Base-by-base conservation (phyloP, 1,284 basidiomycete genomes). In the Kwoniella shivajii region DNA sequence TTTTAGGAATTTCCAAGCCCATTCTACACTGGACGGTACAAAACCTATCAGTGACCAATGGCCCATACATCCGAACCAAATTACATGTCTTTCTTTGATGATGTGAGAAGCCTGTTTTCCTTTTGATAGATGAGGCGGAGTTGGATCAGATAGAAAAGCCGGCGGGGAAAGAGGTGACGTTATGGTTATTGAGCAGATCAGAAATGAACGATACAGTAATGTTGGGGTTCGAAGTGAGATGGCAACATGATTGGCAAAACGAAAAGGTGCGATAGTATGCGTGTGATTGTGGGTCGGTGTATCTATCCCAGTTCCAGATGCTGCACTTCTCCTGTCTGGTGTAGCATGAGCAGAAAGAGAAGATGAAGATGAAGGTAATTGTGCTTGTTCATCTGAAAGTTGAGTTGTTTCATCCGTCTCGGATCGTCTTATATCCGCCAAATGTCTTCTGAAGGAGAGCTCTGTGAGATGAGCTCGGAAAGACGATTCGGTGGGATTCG, bases 391-490 rank as follows among this genome's bases (percentile, higher is more conserved):
- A 38, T 60, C 59, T 18, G 49, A 29, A 5, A 59, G n/a, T 5
- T 38, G 33, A 79, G 71, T 61, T 80, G 80, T 70, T 36, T 61
- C 59, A 34, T 61, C 59, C n/a, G 38, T 47, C 27, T 88, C 87
- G 68, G 69, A 66, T 6, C 71, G 66, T 31, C 92, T 88, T 69
- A 97, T 85, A 59, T 88, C 88, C 61, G 87, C 90, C 56, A 98
- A 84, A 74, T 97, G 92, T 59, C 91, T 88, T 50, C 92, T 89
- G 74, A 98, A 96, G 36, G 92, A 92, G 72, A 92, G 88, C 74
- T 96, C 92, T 31, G 93, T 97, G 68, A 98, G 87, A 79, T 92
- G 94, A 14, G 91, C 84, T 55, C 92, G 86, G 79, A 97, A 97
- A 3, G 91, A 92, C 43, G 86, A 85, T 78, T 97, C 92, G 54